phyloP scores from a whole-genome alignment of 352 stramenopile species.

The Bremia lactucae region DNA sequence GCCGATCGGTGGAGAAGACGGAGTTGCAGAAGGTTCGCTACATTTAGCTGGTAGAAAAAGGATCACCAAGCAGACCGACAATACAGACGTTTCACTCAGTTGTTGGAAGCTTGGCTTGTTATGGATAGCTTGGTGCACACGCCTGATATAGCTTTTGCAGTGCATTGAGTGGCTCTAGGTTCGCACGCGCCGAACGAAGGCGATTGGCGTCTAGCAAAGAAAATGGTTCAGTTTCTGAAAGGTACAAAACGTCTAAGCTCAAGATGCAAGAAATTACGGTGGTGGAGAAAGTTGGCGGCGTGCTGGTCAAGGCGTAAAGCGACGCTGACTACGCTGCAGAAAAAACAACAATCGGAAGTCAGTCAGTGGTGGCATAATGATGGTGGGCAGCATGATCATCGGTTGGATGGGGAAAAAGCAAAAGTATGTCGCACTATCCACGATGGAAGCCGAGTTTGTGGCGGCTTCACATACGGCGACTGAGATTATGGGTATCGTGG shows the following conservation, averaged over 20 bases:
- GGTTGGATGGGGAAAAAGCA: no score
- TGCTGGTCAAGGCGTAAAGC: background rate
- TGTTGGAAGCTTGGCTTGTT: constrained; percentile 24
- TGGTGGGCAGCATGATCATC: no score
- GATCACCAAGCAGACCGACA: background rate
- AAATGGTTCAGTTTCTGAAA: constrained; percentile 15
- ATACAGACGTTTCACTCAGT: constrained; percentile 24
- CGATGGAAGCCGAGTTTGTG: no score
- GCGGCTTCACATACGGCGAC: no score
- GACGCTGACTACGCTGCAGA: no score
- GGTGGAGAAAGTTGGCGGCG: background rate
- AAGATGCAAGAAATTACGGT: background rate
- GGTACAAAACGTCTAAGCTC: constrained; percentile 4
- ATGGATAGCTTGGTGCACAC: constrained; percentile 23
- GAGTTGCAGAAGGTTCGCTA: background rate
- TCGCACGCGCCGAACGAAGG: no score
- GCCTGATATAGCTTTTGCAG: constrained; percentile 19
- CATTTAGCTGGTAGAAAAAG: no score
- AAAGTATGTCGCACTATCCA: no score
- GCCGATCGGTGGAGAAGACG: no score
- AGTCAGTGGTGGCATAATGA: no score
- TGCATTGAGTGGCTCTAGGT: constrained; percentile 16
- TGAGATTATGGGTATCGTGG: no score
- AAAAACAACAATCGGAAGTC: no score
- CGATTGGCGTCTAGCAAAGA: constrained; percentile 14